Base-by-base conservation (phyloP, 1,284 basidiomycete species). In the Clitocybe nebularis region DNA sequence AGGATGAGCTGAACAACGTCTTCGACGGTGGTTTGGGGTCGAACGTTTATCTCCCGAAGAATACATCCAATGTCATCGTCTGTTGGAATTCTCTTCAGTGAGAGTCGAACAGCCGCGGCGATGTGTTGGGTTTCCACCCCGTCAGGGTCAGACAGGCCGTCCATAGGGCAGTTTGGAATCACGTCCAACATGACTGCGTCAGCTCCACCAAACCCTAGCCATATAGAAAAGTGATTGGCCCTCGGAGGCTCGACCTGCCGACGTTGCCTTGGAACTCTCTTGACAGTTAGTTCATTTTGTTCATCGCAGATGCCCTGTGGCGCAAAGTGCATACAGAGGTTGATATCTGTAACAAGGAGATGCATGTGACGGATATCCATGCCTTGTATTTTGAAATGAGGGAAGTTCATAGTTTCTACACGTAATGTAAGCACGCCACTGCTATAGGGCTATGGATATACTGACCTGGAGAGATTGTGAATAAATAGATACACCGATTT, bases 171-270 rank as follows among this genome's bases (percentile, higher is more conserved):
- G 10, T 37, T 39, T 2, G 42, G 42, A 20, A 37, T 47, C 17
- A 40, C 36, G 29, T 39, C 44, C 41, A 49, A 25, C n/a, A 36
- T 36, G 6, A 52, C 41, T n/a, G 26, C 30, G 17, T 40, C 36
- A 9, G 9, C 13, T 1, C 26, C 43, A 16, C 35, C 47, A 21
- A 49, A 49, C 11, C 23, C 39, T 16, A 49, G 43, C 45, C 48
- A 49, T 17, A 49, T 16, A 4, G 48, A 45, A 35, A 44, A 52
- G 29, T 52, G 51, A 30, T 52, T 52, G 5, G 51, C 48, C 1
- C 44, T 39, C 9, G 44, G 44, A 5, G 40, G 48, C 9, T 50
- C 44, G n/a, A 21, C 10, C n/a, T 36, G 41, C n/a, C 38, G 10
- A 8, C 48, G 41, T 21, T 41, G 45, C 17, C 40, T 43, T 1